Conservation (phyloP, 2,329 filamentous ascomycete genomes). For the Cladosporium halotolerans region DNA sequence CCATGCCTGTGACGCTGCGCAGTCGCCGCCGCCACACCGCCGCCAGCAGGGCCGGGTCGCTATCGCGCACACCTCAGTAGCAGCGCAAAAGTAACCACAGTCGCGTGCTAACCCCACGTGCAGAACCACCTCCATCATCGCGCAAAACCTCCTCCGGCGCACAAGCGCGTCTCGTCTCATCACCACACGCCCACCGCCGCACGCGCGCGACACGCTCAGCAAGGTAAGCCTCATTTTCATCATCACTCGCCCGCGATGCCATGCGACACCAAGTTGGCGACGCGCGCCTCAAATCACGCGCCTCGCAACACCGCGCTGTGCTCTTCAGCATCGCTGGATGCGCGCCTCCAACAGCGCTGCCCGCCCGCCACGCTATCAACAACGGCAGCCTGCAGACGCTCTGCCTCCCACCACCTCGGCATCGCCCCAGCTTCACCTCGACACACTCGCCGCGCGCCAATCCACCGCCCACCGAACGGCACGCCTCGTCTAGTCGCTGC, state of each 20-base stretch:
- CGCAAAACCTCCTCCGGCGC: neutral
- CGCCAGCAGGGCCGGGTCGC: too few relatives aligned
- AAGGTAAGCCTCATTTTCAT: slow-evolving; percentile 2
- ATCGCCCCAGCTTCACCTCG: neutral
- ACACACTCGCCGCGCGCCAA: neutral
- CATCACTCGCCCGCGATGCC: neutral
- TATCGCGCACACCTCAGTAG: too few relatives aligned
- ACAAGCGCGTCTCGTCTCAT: neutral
- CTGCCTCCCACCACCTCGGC: slow-evolving; percentile 6
- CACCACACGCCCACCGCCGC: neutral
- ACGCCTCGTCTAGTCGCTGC: neutral
- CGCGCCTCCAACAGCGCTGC: neutral
- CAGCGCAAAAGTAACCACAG: too few relatives aligned
- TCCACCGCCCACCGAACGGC: neutral
- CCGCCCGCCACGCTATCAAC: slow-evolving; percentile 7
- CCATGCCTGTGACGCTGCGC: too few relatives aligned
- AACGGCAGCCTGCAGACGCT: slow-evolving; percentile 10
- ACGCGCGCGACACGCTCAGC: slow-evolving; percentile 3
- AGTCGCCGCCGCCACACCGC: too few relatives aligned
- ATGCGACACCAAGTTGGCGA: neutral
- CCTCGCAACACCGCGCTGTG: too few relatives aligned
- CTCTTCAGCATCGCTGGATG: too few relatives aligned
- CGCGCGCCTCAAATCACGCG: neutral
- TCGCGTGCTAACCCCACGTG: slow-evolving; percentile 4
- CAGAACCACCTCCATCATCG: neutral